Evolutionary conservation across 257 asterid species (phyloP), one percentile per base, ranked within the genome.

Genomic region (Prunella vulgaris): DNA sequence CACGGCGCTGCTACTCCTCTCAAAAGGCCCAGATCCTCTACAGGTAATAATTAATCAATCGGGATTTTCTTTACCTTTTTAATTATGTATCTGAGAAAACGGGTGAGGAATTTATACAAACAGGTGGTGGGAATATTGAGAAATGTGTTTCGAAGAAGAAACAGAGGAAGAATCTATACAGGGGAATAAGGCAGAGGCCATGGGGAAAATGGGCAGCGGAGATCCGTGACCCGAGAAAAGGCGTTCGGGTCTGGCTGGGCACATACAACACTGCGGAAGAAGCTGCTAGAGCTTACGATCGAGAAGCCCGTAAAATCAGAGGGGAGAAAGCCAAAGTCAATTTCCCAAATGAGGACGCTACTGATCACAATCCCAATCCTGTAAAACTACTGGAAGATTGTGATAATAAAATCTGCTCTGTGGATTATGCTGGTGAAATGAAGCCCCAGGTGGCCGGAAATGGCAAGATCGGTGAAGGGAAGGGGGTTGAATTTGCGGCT

Each of bases 121-220:
- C 83, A 86, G 95, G 77, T 63, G 75, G 32, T 25, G 85, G 71
- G 72, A 61, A 51, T n/a, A 62, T 28, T 10, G 70, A 63, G n/a
- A 78, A 68, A 52, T 14, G 10, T 4, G 69, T 32, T 9, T 25
- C 25, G 5, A 42, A 76, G 64, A 82, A 82, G 79, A 81, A 79
- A 73, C 89, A 82, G 86, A 83, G 95, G 84, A 92, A 86, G 48
- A 92, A 82, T 52, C 65, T 86, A 2, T 92, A 89, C 84, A 79
- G 96, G 28, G 98, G 98, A 40, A 89, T 92, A 27, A 73, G 98
- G 84, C 98, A 86, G 79, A 76, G 98, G 40, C 96, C 96, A 0
- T 89, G 96, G 98, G 98, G 98, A 1, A 92, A 92, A 84, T 92
- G 96, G 96, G 98, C 98, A 0, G 96, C 98, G 5, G 98, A 92